Evolutionary conservation across 2,329 filamentous ascomycete species (phyloP).

Genomic region (Pseudogymnoascus destructans): DNA sequence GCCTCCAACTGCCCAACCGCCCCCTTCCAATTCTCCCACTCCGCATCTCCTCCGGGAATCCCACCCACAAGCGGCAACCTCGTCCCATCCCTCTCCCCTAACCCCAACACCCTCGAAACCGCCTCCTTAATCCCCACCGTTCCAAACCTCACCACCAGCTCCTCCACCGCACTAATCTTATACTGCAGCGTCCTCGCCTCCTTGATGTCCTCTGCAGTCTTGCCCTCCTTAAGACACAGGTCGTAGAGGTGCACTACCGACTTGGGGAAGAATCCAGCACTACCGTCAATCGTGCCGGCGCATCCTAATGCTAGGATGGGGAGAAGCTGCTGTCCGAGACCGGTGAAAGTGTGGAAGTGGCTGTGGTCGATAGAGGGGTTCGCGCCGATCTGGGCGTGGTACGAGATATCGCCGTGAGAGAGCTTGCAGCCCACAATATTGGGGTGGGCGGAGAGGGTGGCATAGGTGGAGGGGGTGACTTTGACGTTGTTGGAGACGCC

Average conservation of each 20-base stretch:
- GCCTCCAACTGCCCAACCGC: conserved; percentile 20
- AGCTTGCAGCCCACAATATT: conserved; percentile 60
- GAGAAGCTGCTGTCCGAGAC: conserved; percentile 51
- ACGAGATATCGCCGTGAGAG: conserved; percentile 53
- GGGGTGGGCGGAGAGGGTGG: conserved; percentile 42
- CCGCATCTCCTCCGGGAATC: conserved; percentile 36
- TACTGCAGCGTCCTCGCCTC: conserved; percentile 46
- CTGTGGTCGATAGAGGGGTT: conserved; percentile 45
- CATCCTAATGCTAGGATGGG: conserved; percentile 49
- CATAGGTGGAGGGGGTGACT: conserved; percentile 45
- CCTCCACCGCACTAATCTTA: conserved; percentile 46
- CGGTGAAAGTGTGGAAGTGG: conserved; percentile 49
- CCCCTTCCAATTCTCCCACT: conserved; percentile 37
- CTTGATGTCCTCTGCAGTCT: conserved; percentile 31
- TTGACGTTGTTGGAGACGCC: conserved; percentile 53
- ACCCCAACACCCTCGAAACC: conserved; percentile 41
- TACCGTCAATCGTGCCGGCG: conserved; percentile 52
- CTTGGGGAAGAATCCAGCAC: conserved; percentile 52
- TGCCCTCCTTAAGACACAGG: conserved; percentile 29
- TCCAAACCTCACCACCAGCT: conserved; percentile 46
- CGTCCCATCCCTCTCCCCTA: conserved; percentile 46
- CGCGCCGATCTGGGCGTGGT: conserved; percentile 46
- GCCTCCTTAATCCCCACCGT: conserved; percentile 55
- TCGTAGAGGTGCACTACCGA: conserved; percentile 45
- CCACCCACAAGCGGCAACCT: conserved; percentile 45